Base-by-base conservation (phyloP, 805 yeast species). In the Starmerella kuoi region DNA sequence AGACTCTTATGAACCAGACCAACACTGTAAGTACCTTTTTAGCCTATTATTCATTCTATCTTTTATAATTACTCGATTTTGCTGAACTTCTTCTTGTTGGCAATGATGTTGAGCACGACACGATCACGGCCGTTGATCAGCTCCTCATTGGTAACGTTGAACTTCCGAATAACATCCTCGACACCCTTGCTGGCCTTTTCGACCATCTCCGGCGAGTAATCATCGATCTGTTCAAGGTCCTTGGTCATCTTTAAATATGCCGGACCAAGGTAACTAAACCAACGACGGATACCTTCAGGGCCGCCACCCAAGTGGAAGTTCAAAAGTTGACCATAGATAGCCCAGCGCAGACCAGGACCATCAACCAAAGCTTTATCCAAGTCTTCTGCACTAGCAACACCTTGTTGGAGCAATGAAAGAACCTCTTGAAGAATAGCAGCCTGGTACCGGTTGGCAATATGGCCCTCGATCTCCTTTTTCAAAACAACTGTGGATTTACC, bases 231-330 rank as follows among this genome's bases (percentile, higher is more conserved):
- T 18, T 30, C 46, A 35, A 45, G 26, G 27, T 45, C 48, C 11
- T 27, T 21, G 33, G 41, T 34, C 41, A 37, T 37, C 18, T 32
- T 30, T 12, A 45, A 35, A 26, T 32, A 45, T 19, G 48, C 44
- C 6, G 48, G 48, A 5, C 46, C 48, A 23, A 45, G 39, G 26
- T 41, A 33, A 31, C 37, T 31, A 32, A 41, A 41, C 42, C 23
- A 35, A 20, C 31, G 35, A 12, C 30, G 28, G 35, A 45, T 32
- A 28, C 48, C 48, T 14, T 37, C 46, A 22, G 38, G 39, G 21
- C 48, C 48, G 20, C 48, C 48, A 20, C 48, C 48, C 6, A 45
- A 42, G 34, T 45, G 45, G 34, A 45, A 42, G 41, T 45, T 45
- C 17, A 42, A 21, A 25, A 41, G 35, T 32, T 41, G 46, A 22